Evolutionary conservation across 768 basidiomycete species (phyloP).

Genomic region (Coprinopsis strossmayeri): DNA sequence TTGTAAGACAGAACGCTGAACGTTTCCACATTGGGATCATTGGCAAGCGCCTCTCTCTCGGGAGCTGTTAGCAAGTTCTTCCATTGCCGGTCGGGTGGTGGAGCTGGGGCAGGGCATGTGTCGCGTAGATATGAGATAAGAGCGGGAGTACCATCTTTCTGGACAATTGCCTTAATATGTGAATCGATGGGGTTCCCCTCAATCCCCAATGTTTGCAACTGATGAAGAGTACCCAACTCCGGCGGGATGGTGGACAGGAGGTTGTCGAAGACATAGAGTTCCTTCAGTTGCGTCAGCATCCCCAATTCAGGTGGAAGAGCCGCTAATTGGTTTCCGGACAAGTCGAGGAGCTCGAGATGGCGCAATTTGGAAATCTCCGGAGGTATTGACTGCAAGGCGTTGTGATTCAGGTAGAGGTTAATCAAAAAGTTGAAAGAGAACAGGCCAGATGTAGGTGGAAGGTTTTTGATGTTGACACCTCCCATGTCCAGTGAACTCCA

Average conservation of each 20-base stretch:
- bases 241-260: slow-evolving; percentile 77
- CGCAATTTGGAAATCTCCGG: slow-evolving; percentile 78
- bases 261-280: slow-evolving; percentile 95
- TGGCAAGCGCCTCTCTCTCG: slow-evolving; percentile 51
- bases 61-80: slow-evolving; percentile 50
- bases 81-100: slow-evolving; percentile 81
- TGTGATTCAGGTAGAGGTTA: slow-evolving; percentile 95
- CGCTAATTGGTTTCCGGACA: slow-evolving; percentile 81
- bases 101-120: slow-evolving; percentile 73
- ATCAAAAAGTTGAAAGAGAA: slow-evolving; percentile 91
- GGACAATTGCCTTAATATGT: slow-evolving; percentile 69
- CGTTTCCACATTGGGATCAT: slow-evolving; percentile 66
- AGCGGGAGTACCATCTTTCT: slow-evolving; percentile 91
- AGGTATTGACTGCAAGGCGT: slow-evolving; percentile 71
- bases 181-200: slow-evolving; percentile 95
- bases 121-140: slow-evolving; percentile 91
- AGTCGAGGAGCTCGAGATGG: slow-evolving; percentile 84
- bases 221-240: slow-evolving; percentile 86
- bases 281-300: slow-evolving; percentile 83
- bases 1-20: slow-evolving; percentile 88
- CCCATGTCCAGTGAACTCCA: slow-evolving; percentile 97
- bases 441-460: slow-evolving; percentile 69
- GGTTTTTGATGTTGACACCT: slow-evolving; percentile 86
- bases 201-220: slow-evolving; percentile 87
- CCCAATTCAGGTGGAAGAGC: slow-evolving; percentile 83